phyloP scores from a whole-genome alignment of 345 rosid genomes.

The Hibiscus syriacus region DNA sequence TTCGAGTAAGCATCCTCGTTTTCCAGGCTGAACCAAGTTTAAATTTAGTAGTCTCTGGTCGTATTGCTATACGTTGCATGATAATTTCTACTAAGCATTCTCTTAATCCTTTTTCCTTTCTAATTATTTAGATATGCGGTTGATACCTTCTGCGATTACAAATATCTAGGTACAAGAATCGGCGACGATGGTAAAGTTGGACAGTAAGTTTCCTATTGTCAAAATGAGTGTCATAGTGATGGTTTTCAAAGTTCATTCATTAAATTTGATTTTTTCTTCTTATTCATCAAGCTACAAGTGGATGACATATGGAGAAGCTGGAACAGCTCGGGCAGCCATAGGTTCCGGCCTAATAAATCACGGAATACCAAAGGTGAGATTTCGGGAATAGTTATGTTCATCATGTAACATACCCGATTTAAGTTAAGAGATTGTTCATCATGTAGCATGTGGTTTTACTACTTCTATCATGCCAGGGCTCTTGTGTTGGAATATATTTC shows the following conservation, averaged over 20 bases:
- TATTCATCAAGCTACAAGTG: conserved; percentile 61
- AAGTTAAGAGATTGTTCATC: conserved; percentile 6
- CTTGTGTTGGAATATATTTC: conserved; percentile 80
- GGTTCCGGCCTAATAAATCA: conserved; percentile 79
- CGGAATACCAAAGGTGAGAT: conserved; percentile 59
- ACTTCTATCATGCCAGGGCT: conserved; percentile 45
- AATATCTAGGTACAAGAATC: conserved; percentile 81
- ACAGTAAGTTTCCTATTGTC: conserved; percentile 52
- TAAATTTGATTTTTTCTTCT: conserved; percentile 3
- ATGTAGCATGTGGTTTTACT: conserved; percentile 9
- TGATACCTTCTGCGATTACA: conserved; percentile 73
- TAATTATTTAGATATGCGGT: conserved; percentile 47
- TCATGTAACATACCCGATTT: neutral
- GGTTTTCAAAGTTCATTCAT: conserved; percentile 6
- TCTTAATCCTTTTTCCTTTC: neutral
- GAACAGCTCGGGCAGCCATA: conserved; percentile 72
- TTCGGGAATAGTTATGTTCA: neutral
- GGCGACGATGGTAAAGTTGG: conserved; percentile 91
- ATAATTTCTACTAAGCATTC: conserved; percentile 8
- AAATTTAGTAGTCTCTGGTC: neutral
- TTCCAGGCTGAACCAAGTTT: neutral
- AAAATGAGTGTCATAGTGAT: conserved; percentile 3
- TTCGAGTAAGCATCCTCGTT: conserved; percentile 55
- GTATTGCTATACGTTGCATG: neutral
- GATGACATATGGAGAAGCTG: conserved; percentile 97